Evolutionary conservation across 1,284 basidiomycete species (phyloP), one percentile per base, ranked within the genome.

Genomic region (Cutaneotrichosporon cutaneum): DNA sequence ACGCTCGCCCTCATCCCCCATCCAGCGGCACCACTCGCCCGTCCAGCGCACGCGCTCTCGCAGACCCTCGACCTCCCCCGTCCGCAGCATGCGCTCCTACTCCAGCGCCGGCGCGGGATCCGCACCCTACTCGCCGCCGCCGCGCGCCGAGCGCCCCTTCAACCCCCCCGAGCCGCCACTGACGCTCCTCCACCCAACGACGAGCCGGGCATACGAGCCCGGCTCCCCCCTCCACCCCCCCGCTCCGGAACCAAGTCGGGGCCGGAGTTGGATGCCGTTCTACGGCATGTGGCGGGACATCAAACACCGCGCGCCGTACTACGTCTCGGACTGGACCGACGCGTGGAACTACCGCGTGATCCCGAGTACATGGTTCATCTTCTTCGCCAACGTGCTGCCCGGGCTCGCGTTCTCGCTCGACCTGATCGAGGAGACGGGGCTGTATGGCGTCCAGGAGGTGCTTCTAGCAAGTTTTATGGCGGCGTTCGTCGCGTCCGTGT

Each of bases 371-470:
- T 65, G 45, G 72, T 76, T 77, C 56, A 78, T 76, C 60, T 77
- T 80, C 70, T 80, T 75, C 60, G 73, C 72, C 10, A 78, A 66
- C 68, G 88, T 94, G 26, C 84, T 95, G 52, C 93, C 94, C 2
- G 92, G 90, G 9, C 88, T 96, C 54, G 93, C 94, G 1, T 97
- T 97, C 76, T 91, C 92, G 21, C 80, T 97, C 51, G 93, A 97
- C 74, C 83, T 98, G 54, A 94, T 96, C 76, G 78, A 95, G 77
- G 94, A 92, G 0, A 92, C 92, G 1, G 84, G 87, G 27, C 85
- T 90, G 68, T 97, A 95, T 79, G 93, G 92, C 8, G 90, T 97
- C 8, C 85, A 92, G 16, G 95, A 98, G 76, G 90, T 94, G 9
- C 73, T 82, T 11, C 73, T 82, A 4, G 71, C 81, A 5, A 77